Conservation (phyloP, 257 asterid species). For the Coffea canephora region DNA sequence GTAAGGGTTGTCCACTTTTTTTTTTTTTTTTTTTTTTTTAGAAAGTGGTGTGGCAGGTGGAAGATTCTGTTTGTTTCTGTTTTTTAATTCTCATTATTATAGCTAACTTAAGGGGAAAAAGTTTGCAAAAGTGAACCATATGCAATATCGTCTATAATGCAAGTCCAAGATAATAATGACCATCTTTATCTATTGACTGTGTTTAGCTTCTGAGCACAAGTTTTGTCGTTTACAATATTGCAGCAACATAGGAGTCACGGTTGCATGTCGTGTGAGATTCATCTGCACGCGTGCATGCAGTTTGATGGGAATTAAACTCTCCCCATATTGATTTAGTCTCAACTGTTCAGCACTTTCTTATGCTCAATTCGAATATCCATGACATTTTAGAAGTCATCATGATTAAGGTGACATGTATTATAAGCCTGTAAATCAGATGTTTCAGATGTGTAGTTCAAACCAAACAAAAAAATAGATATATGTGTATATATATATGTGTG, state of each 20-base stretch:
- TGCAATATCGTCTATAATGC: not conserved
- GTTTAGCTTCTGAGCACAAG: not conserved
- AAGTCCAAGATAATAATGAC: not conserved
- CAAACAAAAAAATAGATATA: not conserved
- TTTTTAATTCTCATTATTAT: slow-evolving; percentile 3
- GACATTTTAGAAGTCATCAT: not conserved
- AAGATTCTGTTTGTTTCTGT: slow-evolving; percentile 2
- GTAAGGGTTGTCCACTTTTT: slow-evolving; percentile 27
- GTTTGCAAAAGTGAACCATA: not conserved
- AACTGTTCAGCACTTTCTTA: not conserved
- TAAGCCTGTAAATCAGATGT: not conserved
- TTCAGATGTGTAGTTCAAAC: not conserved
- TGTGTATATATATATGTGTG: too few species aligned
- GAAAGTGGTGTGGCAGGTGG: slow-evolving; percentile 26
- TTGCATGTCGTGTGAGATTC: not conserved
- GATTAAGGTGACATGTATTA: not conserved
- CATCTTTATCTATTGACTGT: not conserved
- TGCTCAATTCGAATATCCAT: too few species aligned
- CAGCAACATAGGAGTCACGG: not conserved
- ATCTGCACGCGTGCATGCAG: not conserved
- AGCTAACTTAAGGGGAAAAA: not conserved
- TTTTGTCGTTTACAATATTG: not conserved
- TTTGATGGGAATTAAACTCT: not conserved
- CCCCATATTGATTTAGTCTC: not conserved
- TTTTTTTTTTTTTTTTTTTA: slow-evolving; percentile 20